Percentiles rank a stretch among this genome's conserved stretches.
Evolutionary conservation across 2,329 filamentous ascomycete species (phyloP).

Genomic region (Zymoseptoria pseudotritici): DNA sequence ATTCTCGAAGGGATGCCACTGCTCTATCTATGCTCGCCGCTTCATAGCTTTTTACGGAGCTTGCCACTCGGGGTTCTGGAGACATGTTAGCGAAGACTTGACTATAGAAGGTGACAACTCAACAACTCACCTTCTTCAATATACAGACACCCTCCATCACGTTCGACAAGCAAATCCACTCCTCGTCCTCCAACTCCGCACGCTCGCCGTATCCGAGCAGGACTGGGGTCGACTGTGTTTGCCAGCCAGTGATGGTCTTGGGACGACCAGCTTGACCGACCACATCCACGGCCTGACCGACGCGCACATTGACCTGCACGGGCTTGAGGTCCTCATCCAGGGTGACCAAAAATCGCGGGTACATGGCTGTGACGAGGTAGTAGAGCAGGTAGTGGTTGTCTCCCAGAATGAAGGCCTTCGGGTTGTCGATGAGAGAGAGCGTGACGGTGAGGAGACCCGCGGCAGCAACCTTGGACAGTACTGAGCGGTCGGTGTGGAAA

Average conservation of each 20-base stretch:
- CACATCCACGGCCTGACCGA: conserved; percentile 96
- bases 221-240: conserved; percentile 98
- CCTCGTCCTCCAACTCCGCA: conserved; percentile 93
- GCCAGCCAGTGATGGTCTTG: conserved; percentile 99
- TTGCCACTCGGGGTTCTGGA: conserved; percentile 29
- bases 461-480: conserved; percentile 83
- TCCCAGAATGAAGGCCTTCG: conserved; percentile 67
- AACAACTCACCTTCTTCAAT: conserved; percentile 75
- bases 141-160: conserved; percentile 93
- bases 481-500: conserved; percentile 98
- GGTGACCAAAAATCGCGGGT: conserved; percentile 91
- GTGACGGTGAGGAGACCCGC: conserved; percentile 84
- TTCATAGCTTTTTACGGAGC: conserved; percentile 10
- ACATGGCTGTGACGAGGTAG: conserved; percentile 93
- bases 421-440: conserved; percentile 84
- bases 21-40: neutral
- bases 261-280: conserved; percentile 94
- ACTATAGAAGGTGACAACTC: neutral
- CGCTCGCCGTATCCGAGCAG: conserved; percentile 89
- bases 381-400: conserved; percentile 90
- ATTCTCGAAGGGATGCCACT: neutral
- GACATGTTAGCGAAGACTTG: conserved; percentile 4
- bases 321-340: conserved; percentile 92
- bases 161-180: conserved; percentile 87
- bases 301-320: conserved; percentile 88